Evolutionary conservation across 2,329 filamentous ascomycete genomes (phyloP), one percentile per base, ranked within the genome.

Genomic region (Cercospora citrullina): DNA sequence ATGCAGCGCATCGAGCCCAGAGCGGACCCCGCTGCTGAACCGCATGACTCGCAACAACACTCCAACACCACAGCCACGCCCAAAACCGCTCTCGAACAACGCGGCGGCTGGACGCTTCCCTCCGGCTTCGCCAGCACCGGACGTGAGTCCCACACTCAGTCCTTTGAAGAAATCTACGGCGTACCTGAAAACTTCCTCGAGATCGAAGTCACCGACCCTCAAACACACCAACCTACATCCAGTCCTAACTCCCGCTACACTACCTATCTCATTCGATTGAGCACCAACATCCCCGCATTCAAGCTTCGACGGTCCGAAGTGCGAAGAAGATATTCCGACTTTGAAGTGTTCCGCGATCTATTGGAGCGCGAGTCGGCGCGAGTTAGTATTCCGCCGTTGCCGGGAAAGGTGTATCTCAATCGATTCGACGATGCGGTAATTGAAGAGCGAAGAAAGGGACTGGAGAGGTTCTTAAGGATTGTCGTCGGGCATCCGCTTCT

Each of bases 151-250:
- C 76, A 77, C 60, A 75, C 76, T 5, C 95, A 99, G 85, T 95
- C 91, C 78, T 98, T 97, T 79, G 95, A 99, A 83, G 95, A 99
- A 86, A 97, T 98, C 80, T 99, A 99, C 81, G 95, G 94, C 14
- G 93, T 94, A 59, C 95, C 95, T 5, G 95, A 99, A 86, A 99
- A 99, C 85, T 97, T 98, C 79, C 87, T 99, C 64, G 95, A 99
- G 85, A 97, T 99, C 72, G 95, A 99, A 86, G 93, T 98, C 75
- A 91, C 91, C 79, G 95, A 95, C 80, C 95, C 95, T 36, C 90
- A 93, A 82, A 97, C 94, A 30, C 93, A 96, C 81, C 95, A 96
- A 79, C 93, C 95, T 77, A 94, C 94, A 72, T 67, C 77, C 30
- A 76, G 73, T 16, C 77, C 78, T 39, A 75, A 72, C 21, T 77